Evolutionary conservation across 2,329 filamentous ascomycete species (phyloP).

Genomic region (Rutstroemia sp.): DNA sequence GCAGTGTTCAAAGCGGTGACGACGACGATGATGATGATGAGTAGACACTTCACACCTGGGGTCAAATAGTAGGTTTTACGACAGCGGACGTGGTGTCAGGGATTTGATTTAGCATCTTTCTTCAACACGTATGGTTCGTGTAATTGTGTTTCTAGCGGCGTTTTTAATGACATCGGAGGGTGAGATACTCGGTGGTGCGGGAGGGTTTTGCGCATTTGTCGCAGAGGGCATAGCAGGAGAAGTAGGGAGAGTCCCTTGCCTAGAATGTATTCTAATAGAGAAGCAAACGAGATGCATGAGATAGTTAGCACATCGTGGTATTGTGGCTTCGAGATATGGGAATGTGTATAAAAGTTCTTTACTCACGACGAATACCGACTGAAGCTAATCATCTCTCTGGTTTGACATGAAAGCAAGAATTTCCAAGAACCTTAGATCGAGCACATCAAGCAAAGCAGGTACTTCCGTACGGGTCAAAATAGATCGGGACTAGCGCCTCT

Average conservation of each 20-base stretch:
- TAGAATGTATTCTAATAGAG: conserved; percentile 31
- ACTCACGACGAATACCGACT: not conserved
- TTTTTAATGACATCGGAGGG: conserved; percentile 10
- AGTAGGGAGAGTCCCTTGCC: conserved; percentile 9
- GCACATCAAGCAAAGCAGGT: too few relatives aligned
- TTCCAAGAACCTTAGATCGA: too few relatives aligned
- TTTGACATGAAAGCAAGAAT: too few relatives aligned
- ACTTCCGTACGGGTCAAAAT: not conserved
- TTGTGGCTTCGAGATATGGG: not conserved
- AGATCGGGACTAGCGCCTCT: not conserved
- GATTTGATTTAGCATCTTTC: conserved; percentile 9
- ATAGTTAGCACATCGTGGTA: not conserved
- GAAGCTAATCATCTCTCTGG: too few relatives aligned
- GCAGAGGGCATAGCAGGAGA: not conserved
- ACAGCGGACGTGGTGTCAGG: conserved; percentile 10
- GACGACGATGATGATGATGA: conserved; percentile 30
- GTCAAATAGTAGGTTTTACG: conserved; percentile 11
- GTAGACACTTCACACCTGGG: conserved; percentile 5
- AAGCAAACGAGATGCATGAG: conserved; percentile 11
- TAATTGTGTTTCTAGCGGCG: conserved; percentile 10
- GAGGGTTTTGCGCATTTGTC: conserved; percentile 2
- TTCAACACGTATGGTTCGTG: conserved; percentile 1
- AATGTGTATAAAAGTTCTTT: not conserved
- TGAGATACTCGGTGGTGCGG: not conserved
- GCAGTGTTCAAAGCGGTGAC: conserved; percentile 44